Evolutionary conservation across 768 basidiomycete genomes (phyloP).

Genomic region (Hortiboletus campestris): DNA sequence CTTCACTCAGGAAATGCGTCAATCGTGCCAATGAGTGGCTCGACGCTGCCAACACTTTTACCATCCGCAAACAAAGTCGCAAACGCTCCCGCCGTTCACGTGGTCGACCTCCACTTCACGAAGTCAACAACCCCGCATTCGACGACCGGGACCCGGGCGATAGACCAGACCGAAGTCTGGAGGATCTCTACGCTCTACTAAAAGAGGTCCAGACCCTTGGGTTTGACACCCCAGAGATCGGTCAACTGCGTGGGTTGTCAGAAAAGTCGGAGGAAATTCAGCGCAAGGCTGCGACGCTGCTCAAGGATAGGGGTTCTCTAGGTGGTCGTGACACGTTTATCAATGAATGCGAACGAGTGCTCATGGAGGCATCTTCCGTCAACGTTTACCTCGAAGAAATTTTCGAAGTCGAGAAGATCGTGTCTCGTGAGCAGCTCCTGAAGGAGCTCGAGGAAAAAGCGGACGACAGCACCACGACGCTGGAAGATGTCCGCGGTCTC

Average conservation of each 20-base stretch:
- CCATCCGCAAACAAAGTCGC: conserved; percentile 75
- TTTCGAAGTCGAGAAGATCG: conserved; percentile 72
- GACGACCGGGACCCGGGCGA: conserved; percentile 56
- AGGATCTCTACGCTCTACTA: conserved; percentile 68
- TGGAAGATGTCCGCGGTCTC: conserved; percentile 76
- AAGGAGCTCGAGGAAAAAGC: conserved; percentile 72
- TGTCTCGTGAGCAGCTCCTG: conserved; percentile 74
- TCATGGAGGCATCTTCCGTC: conserved; percentile 68
- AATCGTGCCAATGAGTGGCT: conserved; percentile 82
- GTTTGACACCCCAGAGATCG: conserved; percentile 81
- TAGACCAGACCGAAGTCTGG: conserved; percentile 66
- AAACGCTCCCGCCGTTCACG: conserved; percentile 70
- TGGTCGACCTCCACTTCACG: conserved; percentile 48
- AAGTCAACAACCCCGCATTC: conserved; percentile 34
- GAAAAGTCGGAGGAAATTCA: conserved; percentile 65
- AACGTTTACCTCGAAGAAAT: conserved; percentile 86
- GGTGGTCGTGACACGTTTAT: conserved; percentile 57
- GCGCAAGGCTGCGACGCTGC: conserved; percentile 50
- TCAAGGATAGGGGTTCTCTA: conserved; percentile 41
- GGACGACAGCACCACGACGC: conserved; percentile 61
- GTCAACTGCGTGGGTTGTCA: conserved; percentile 49
- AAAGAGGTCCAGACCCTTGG: conserved; percentile 74
- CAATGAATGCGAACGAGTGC: conserved; percentile 67
- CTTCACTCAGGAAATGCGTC: conserved; percentile 74
- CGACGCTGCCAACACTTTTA: conserved; percentile 76